phyloP scores from a whole-genome alignment of 2,329 filamentous ascomycete genomes.

The Alternaria brassicae region DNA sequence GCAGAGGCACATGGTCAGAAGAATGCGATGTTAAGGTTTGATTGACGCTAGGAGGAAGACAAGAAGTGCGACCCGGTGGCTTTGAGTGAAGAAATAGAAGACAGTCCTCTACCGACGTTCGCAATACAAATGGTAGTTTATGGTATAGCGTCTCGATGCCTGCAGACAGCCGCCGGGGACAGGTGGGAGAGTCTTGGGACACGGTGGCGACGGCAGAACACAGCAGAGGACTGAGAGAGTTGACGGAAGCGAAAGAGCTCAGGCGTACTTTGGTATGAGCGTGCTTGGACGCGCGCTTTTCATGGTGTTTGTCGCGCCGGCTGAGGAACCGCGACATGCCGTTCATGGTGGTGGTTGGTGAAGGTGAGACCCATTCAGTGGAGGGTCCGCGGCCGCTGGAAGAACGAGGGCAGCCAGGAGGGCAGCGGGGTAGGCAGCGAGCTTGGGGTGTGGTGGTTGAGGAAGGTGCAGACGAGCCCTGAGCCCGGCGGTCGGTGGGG shows the following conservation, averaged over 20 bases:
- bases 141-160: slow-evolving; percentile 32
- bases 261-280: slow-evolving; percentile 44
- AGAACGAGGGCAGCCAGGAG: slow-evolving; percentile 3
- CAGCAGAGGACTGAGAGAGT: slow-evolving; percentile 22
- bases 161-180: slow-evolving; percentile 20
- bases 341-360: slow-evolving; percentile 51
- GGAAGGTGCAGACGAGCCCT: slow-evolving; percentile 20
- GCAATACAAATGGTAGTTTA: slow-evolving; percentile 33
- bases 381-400: slow-evolving; percentile 9
- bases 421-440: slow-evolving; percentile 22
- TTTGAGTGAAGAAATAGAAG: slow-evolving; percentile 30
- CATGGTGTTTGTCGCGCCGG: slow-evolving; percentile 66
- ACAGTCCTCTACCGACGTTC: slow-evolving; percentile 21
- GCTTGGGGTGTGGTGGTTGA: slow-evolving; percentile 7
- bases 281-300: slow-evolving; percentile 47
- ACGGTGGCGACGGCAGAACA: slow-evolving; percentile 17
- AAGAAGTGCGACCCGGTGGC: slow-evolving; percentile 21
- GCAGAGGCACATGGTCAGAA: slow-evolving; percentile 38
- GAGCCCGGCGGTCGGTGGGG: slow-evolving; percentile 7
- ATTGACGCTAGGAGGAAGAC: slow-evolving; percentile 14
- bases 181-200: slow-evolving; percentile 6
- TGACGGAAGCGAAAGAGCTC: slow-evolving; percentile 23
- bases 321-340: slow-evolving; percentile 71
- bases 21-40: slow-evolving; percentile 20
- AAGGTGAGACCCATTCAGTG: slow-evolving; percentile 29